Conservation (phyloP, 352 stramenopile species). For the Thraustochytrium striatum region DNA sequence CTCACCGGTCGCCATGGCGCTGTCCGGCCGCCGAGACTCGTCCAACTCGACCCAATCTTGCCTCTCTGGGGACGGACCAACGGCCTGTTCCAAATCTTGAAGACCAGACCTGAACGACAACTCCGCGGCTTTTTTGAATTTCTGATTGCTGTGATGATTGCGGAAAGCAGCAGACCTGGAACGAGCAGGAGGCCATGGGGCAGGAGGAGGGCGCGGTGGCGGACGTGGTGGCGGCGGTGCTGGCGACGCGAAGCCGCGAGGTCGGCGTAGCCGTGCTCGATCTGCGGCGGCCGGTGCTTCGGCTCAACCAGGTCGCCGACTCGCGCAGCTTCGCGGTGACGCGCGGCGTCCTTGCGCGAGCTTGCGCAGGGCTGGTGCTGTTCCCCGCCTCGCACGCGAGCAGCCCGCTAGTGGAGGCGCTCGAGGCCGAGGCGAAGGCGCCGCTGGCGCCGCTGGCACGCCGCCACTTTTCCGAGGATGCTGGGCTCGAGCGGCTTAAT, state of each 20-base stretch:
- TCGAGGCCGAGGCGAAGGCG: neutral
- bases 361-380: neutral
- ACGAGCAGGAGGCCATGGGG: neutral
- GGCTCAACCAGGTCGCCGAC: constrained; percentile 26
- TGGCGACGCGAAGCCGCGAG: constrained; percentile 36
- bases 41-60: too few relatives aligned
- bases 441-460: neutral
- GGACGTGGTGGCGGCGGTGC: constrained; percentile 21
- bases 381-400: constrained; percentile 26
- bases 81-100: too few relatives aligned
- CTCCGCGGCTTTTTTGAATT: too few relatives aligned
- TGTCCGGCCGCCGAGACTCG: too few relatives aligned
- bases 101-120: too few relatives aligned
- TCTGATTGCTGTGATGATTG: too few relatives aligned
- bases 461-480: constrained; percentile 39
- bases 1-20: too few relatives aligned
- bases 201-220: neutral
- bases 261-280: constrained; percentile 43
- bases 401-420: constrained; percentile 24
- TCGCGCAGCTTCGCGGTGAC: constrained; percentile 24
- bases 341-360: neutral
- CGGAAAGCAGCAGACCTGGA: neutral
- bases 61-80: too few relatives aligned
- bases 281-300: constrained; percentile 5
- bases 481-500: constrained; percentile 8